phyloP scores from a whole-genome alignment of 2,329 filamentous ascomycete genomes.

The Cladophialophora bantiana region DNA sequence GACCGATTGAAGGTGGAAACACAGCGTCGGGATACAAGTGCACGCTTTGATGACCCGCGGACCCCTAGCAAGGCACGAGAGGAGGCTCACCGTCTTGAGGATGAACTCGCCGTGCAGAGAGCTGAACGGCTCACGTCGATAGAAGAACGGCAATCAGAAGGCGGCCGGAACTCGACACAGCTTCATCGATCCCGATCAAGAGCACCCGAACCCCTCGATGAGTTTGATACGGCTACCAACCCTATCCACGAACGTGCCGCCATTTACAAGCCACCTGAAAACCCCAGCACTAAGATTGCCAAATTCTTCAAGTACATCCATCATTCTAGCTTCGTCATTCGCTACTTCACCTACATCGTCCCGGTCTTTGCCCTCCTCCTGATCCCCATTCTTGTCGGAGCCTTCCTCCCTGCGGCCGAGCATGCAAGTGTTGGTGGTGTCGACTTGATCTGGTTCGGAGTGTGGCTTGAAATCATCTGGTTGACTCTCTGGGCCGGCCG shows the following conservation, averaged over 20 bases:
- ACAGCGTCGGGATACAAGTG: conserved; percentile 43
- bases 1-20: conserved; percentile 60
- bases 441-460: conserved; percentile 84
- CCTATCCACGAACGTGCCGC: conserved; percentile 72
- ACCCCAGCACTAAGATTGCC: conserved; percentile 67
- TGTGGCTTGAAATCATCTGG: conserved; percentile 96
- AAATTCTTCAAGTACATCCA: conserved; percentile 71
- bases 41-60: conserved; percentile 43
- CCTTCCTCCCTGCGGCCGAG: conserved; percentile 60
- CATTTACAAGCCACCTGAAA: conserved; percentile 69
- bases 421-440: conserved; percentile 75
- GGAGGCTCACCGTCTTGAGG: conserved; percentile 66
- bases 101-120: conserved; percentile 70
- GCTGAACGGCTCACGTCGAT: conserved; percentile 67
- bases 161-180: conserved; percentile 49
- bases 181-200: conserved; percentile 61
- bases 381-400: conserved; percentile 72
- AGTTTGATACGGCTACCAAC: conserved; percentile 72
- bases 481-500: conserved; percentile 82
- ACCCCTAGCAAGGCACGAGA: conserved; percentile 67
- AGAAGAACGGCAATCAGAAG: conserved; percentile 37
- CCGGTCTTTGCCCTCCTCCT: conserved; percentile 70
- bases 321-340: conserved; percentile 69
- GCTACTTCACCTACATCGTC: conserved; percentile 75
- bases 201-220: conserved; percentile 65